Evolutionary conservation across 148 eudicot species (phyloP), one percentile per base, ranked within the genome.

Genomic region (Spergularia bocconei): DNA sequence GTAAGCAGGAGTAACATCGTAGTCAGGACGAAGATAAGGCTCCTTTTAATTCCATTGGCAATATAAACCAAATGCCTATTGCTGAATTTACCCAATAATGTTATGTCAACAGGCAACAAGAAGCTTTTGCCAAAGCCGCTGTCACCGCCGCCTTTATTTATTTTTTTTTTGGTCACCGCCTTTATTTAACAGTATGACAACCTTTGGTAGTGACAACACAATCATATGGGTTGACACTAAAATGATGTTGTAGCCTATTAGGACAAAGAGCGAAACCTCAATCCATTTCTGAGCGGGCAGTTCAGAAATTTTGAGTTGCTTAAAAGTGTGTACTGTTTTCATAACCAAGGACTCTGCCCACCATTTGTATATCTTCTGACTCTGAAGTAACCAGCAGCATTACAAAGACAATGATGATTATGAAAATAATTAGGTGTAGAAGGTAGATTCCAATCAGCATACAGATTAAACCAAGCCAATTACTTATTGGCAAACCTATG

Each of bases 221-320:
- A 47, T 0, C 1, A 38, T 0, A 13, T 52, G 41, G 13, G 67
- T 52, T 38, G 38, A n/a, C 50, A 69, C 5, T 59, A 38, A 13
- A n/a, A 77, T 70, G 3, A 70, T 11, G 69, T 77, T 69, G 13
- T 69, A 61, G 10, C 74, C 74, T n/a, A 77, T 48, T 15, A 77
- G 62, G 38, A 77, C 13, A 12, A 60, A 54, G 11, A 70, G 5
- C 5, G 67, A 29, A 60, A 69, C 74, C 74, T 63, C 13, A 0
- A 77, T 69, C 79, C 69, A 69, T 6, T 33, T 69, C 16, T n/a
- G 21, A 52, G 70, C 62, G 61, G 63, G 48, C 2, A 77, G 7
- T 21, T 66, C 68, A n/a, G 60, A 71, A 6, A 77, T 77, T 19
- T 59, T 23, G 29, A 51, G 63, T 1, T 62, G 23, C 14, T 62